phyloP scores from a whole-genome alignment of 139 green algal genomes.

The Volvox reticuliferus region DNA sequence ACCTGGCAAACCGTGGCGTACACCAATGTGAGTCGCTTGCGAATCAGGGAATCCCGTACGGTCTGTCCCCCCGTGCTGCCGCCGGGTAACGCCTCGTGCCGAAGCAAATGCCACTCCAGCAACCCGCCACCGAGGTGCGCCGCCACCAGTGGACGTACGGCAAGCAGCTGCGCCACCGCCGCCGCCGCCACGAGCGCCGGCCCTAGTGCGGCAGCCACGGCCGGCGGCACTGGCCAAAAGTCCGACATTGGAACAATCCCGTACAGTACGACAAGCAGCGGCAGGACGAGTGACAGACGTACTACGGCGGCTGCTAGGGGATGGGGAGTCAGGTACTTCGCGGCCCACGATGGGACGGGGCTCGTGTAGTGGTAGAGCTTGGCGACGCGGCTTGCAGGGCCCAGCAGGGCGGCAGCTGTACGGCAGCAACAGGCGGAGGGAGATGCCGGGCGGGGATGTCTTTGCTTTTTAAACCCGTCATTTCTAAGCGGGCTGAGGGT shows the following conservation, averaged over 20 bases:
- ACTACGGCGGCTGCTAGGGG: background rate
- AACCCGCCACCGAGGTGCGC: constrained; percentile 11
- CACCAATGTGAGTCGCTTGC: background rate
- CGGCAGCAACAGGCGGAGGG: too few relatives aligned
- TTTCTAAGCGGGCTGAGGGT: too few relatives aligned
- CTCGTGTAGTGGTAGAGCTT: constrained; percentile 11
- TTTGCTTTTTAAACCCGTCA: too few relatives aligned
- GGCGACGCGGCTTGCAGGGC: background rate
- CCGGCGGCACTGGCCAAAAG: background rate
- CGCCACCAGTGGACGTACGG: constrained; percentile 5
- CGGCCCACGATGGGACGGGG: constrained; percentile 7
- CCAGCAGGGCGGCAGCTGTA: background rate
- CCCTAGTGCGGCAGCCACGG: background rate
- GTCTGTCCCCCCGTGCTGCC: background rate
- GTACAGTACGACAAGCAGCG: constrained; percentile 14
- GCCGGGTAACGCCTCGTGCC: background rate
- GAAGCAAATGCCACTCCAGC: constrained; percentile 36
- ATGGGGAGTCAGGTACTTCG: constrained; percentile 1
- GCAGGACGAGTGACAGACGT: background rate
- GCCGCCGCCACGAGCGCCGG: background rate
- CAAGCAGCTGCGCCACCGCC: constrained; percentile 7
- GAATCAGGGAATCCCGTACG: background rate
- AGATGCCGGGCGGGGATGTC: too few relatives aligned
- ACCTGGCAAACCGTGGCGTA: constrained; percentile 39
- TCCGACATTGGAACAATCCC: background rate